Base-by-base conservation (phyloP, 345 rosid genomes). In the Ceriops zippeliana region DNA sequence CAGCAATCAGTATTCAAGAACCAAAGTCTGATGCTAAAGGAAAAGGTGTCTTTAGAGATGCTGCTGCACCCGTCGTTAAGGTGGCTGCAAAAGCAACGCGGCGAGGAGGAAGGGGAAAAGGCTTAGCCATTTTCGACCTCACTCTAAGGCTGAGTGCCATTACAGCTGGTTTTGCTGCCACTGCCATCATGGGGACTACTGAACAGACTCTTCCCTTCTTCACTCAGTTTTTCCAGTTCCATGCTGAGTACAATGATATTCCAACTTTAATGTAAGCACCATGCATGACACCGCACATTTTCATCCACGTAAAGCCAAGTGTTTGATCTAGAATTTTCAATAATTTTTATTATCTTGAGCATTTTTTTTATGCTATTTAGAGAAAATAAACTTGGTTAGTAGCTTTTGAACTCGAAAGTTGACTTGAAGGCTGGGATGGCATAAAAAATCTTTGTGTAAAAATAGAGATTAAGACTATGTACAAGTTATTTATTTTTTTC, bases 141-240 rank as follows among this genome's bases (percentile, higher is more conserved):
- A 20, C 81, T 20, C 52, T 83, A 2, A 75, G 90, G 70, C 71
- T 88, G 1, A 32, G 61, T 13, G 90, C 86, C 5, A 26, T 74
- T 3, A 81, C 64, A 0, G 77, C 87, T 30, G 73, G 79, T 58
- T 32, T 86, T 1, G 85, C 84, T 24, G 87, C 90, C 6, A 58
- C 84, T 30, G 34, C 73, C 4, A 27, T 78, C 17, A 80, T 84
- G 86, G 90, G 71, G 7, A 80, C 80, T 7, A 67, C 81, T 1
- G 76, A 83, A 0, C 57, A 86, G 65, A 75, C 70, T n/a, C 86
- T 88, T 61, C 86, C 92, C 2, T 88, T 86, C 75, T 80, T 83
- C 83, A 87, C 90, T 4, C 92, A 84, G 65, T 86, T 87, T 83
- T 75, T 88, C 64, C 88, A 83, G 78, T 88, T 88, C 76, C 75